Evolutionary conservation across 129 eudicot species (phyloP).

Genomic region (Erigeron canadensis): DNA sequence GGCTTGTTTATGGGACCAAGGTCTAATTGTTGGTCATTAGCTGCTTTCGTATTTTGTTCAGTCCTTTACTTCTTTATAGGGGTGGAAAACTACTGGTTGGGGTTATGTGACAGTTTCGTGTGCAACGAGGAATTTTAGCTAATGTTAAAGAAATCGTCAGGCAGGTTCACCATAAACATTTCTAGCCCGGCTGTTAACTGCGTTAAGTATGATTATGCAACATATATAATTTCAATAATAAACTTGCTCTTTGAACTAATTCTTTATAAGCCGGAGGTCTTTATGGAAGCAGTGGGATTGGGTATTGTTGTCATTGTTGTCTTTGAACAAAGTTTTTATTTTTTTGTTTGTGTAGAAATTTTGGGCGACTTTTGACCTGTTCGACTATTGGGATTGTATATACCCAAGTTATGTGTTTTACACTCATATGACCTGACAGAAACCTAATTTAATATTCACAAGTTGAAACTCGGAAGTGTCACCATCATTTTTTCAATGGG

Average conservation of each 20-base stretch:
- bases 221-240: not conserved
- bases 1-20: slow-evolving; percentile 98
- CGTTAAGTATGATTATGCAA: not conserved
- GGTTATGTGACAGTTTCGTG: not conserved
- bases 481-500: not conserved
- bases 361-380: no score
- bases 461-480: not conserved
- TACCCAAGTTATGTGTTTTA: not conserved
- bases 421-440: not conserved
- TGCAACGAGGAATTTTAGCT: not conserved
- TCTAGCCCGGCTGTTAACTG: not conserved
- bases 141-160: not conserved
- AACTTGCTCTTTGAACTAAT: no score
- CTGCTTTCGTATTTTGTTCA: not conserved
- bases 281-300: no score
- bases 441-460: not conserved
- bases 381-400: no score
- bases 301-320: no score
- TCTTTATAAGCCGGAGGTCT: no score
- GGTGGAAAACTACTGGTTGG: not conserved
- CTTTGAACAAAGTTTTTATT: not conserved
- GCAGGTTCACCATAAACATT: not conserved
- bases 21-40: slow-evolving; percentile 31
- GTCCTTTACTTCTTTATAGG: not conserved
- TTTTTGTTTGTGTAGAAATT: no score